Percentiles rank a stretch among this genome's conserved stretches.
Evolutionary conservation across 2,329 filamentous ascomycete genomes (phyloP).

Genomic region (Fusarium hostae): DNA sequence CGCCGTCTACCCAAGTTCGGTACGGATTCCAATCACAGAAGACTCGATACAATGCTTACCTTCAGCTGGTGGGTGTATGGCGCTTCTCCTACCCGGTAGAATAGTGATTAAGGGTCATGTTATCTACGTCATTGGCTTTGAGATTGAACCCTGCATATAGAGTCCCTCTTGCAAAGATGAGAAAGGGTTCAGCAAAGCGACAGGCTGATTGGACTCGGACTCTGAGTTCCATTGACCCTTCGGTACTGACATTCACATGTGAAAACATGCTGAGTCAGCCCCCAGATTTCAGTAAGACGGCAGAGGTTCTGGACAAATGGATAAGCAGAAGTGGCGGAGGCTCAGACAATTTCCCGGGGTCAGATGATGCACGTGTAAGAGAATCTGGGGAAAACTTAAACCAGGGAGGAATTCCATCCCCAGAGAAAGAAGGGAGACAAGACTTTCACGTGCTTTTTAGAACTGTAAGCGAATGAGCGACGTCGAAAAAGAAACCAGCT

Average conservation of each 20-base stretch:
- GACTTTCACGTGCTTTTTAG: slow-evolving; percentile 39
- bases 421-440: not conserved
- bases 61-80: not conserved
- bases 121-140: not conserved
- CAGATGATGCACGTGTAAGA: slow-evolving; percentile 36
- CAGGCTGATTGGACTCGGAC: not conserved
- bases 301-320: slow-evolving; percentile 16
- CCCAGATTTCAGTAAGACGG: slow-evolving; percentile 4
- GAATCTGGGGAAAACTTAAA: slow-evolving; percentile 40
- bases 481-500: slow-evolving; percentile 24
- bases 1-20: too few relatives aligned
- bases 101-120: not conserved
- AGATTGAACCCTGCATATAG: not conserved
- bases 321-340: slow-evolving; percentile 26
- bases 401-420: slow-evolving; percentile 7
- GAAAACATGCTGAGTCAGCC: slow-evolving; percentile 29
- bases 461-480: slow-evolving; percentile 10
- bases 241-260: slow-evolving; percentile 15
- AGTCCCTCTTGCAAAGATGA: not conserved
- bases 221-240: not conserved
- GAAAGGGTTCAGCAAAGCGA: not conserved
- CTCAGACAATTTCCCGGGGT: slow-evolving; percentile 29
- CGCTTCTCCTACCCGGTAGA: not conserved
- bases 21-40: not conserved
- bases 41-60: not conserved